Evolutionary conservation across 2,329 filamentous ascomycete species (phyloP).

Genomic region (Aspergillus carbonarius): DNA sequence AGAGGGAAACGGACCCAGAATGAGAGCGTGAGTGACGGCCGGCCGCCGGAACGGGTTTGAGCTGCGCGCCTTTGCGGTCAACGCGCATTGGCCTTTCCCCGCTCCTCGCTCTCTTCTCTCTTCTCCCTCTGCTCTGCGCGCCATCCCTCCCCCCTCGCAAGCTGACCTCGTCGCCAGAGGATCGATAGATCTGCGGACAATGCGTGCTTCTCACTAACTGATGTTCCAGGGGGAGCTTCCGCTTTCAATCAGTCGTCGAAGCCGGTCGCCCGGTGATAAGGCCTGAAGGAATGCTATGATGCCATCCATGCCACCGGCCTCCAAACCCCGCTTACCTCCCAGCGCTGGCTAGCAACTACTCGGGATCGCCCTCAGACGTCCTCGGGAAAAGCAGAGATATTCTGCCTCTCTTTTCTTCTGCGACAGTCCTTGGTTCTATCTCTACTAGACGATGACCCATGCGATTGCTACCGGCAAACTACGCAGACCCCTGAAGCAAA

Average conservation of each 20-base stretch:
- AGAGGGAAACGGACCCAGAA: slow-evolving; percentile 23
- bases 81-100: slow-evolving; percentile 14
- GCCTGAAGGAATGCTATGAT: slow-evolving; percentile 2
- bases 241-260: background rate
- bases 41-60: slow-evolving; percentile 5
- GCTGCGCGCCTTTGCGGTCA: slow-evolving; percentile 8
- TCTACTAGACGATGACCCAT: background rate
- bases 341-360: background rate
- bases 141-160: background rate
- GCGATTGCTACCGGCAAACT: background rate
- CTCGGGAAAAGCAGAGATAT: background rate
- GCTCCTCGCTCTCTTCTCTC: slow-evolving; percentile 2
- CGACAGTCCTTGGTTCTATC: background rate
- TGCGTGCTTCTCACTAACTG: background rate
- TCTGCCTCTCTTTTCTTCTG: background rate
- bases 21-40: slow-evolving; percentile 9
- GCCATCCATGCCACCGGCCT: slow-evolving; percentile 4
- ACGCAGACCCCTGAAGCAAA: background rate
- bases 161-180: background rate
- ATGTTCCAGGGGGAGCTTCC: background rate
- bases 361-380: background rate
- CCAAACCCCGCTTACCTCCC: slow-evolving; percentile 14
- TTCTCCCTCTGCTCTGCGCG: background rate
- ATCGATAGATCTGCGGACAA: background rate
- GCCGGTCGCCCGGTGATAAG: background rate